phyloP scores from a whole-genome alignment of 2,329 filamentous ascomycete species.

The Pseudogymnoascus pannorum region DNA sequence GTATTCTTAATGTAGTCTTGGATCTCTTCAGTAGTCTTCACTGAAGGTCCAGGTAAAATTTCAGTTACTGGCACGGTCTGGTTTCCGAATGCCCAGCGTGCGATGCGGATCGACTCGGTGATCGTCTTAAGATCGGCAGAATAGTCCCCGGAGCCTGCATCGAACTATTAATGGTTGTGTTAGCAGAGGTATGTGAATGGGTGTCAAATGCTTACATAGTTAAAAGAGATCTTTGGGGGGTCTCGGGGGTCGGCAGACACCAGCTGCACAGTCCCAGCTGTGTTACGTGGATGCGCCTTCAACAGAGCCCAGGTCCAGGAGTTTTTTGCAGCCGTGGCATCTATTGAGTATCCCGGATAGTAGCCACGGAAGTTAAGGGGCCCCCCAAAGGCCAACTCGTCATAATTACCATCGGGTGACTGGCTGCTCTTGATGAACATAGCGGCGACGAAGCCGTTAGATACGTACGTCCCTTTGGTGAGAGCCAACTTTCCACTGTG shows the following conservation, averaged over 20 bases:
- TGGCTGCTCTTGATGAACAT: slow-evolving; percentile 27
- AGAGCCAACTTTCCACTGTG: slow-evolving; percentile 14
- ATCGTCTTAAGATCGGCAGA: slow-evolving; percentile 17
- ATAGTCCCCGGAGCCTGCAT: slow-evolving; percentile 31
- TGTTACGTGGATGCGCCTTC: slow-evolving; percentile 57
- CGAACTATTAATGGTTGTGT: slow-evolving; percentile 30
- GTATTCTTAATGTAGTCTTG: slow-evolving; percentile 42
- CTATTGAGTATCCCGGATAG: slow-evolving; percentile 33
- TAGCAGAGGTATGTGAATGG: neutral
- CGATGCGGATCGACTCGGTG: slow-evolving; percentile 15
- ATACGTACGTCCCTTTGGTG: slow-evolving; percentile 26
- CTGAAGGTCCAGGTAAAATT: slow-evolving; percentile 35
- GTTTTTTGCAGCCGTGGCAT: slow-evolving; percentile 32
- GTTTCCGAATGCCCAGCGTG: slow-evolving; percentile 31
- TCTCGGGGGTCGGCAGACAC: slow-evolving; percentile 56
- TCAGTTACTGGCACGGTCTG: slow-evolving; percentile 36
- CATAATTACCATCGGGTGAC: slow-evolving; percentile 32
- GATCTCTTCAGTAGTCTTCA: slow-evolving; percentile 36
- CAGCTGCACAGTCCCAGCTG: slow-evolving; percentile 54
- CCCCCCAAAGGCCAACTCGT: slow-evolving; percentile 30
- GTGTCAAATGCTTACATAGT: slow-evolving; percentile 33
- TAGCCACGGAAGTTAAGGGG: slow-evolving; percentile 34
- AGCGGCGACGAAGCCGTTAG: slow-evolving; percentile 46
- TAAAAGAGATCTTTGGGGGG: slow-evolving; percentile 54
- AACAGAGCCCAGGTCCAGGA: slow-evolving; percentile 37